Percentiles rank a stretch among this genome's conserved stretches.
These are phyloP conservation scores for Colletotrichum magnum DNA, from an alignment of 2,329 filamentous ascomycete species.

Conservation along the genomic window DNA sequence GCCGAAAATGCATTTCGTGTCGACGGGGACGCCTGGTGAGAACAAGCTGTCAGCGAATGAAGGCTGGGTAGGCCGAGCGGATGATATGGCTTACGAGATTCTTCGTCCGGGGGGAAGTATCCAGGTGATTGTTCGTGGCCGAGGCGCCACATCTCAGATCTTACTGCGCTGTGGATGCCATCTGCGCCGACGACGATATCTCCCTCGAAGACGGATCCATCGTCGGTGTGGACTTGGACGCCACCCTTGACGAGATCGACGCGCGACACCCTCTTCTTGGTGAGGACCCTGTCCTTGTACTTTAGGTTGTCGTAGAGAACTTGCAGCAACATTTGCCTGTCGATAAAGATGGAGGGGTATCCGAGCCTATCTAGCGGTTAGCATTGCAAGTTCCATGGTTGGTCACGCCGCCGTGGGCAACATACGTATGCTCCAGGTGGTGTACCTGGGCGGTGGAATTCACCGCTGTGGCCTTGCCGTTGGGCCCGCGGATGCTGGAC, in stretches of 20 bases:
- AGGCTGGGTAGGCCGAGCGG: too few species aligned
- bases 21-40: conserved; percentile 17
- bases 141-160: conserved; percentile 48
- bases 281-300: conserved; percentile 45
- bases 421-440: conserved; percentile 27
- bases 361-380: conserved; percentile 39
- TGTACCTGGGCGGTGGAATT: neutral
- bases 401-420: accelerated
- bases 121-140: conserved; percentile 44
- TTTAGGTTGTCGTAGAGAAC: conserved; percentile 51
- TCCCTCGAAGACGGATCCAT: conserved; percentile 49
- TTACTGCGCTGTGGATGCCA: conserved; percentile 56
- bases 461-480: conserved; percentile 42
- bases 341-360: conserved; percentile 52
- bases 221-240: conserved; percentile 48
- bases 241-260: conserved; percentile 30
- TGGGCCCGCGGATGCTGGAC: conserved; percentile 4
- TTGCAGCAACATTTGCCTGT: conserved; percentile 53
- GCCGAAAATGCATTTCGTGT: conserved; percentile 54
- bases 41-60: neutral
- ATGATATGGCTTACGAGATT: conserved; percentile 16
- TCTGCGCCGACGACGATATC: conserved; percentile 56
- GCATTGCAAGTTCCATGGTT: accelerated
- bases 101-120: conserved; percentile 43
- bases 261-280: conserved; percentile 33